Percentiles rank a stretch among this genome's conserved stretches.
These are phyloP conservation scores for Cystobasidiaceae sp. DNA, from an alignment of 1,284 basidiomycete species.

Conservation along the genomic window DNA sequence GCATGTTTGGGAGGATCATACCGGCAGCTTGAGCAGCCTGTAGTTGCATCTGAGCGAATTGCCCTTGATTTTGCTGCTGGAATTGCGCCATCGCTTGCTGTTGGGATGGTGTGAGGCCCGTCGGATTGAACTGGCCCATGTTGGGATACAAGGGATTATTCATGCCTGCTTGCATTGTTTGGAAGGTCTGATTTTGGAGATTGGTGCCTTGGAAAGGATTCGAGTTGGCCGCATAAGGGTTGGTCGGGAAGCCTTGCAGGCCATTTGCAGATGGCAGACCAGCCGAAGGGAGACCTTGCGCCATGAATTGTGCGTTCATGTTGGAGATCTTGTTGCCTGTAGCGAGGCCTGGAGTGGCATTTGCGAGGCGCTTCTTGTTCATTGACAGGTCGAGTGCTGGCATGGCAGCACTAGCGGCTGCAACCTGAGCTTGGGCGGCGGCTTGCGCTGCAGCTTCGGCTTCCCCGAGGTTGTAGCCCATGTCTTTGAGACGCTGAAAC, in stretches of 20 bases:
- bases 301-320: not conserved
- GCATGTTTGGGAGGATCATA: not conserved
- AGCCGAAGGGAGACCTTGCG: not conserved
- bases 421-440: constrained; percentile 9
- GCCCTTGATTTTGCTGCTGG: constrained; percentile 8
- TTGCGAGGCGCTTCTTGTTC: no score
- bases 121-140: constrained; percentile 2
- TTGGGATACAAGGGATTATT: constrained; percentile 1
- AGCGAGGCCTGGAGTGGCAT: no score
- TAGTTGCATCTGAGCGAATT: constrained; percentile 58
- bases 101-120: not conserved
- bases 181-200: not conserved
- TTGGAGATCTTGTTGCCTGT: not conserved
- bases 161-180: constrained; percentile 19
- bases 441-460: constrained; percentile 26
- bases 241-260: constrained; percentile 4
- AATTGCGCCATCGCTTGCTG: not conserved
- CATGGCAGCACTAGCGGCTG: constrained; percentile 6
- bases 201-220: constrained; percentile 16
- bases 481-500: constrained; percentile 25
- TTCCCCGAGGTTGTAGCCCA: constrained; percentile 29
- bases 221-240: constrained; percentile 3
- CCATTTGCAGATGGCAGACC: constrained; percentile 8
- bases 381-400: constrained; percentile 4
- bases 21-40: constrained; percentile 61